Evolutionary conservation across 2,329 filamentous ascomycete species (phyloP), one percentile per base, ranked within the genome.

Genomic region (Sporothrix mexicana): DNA sequence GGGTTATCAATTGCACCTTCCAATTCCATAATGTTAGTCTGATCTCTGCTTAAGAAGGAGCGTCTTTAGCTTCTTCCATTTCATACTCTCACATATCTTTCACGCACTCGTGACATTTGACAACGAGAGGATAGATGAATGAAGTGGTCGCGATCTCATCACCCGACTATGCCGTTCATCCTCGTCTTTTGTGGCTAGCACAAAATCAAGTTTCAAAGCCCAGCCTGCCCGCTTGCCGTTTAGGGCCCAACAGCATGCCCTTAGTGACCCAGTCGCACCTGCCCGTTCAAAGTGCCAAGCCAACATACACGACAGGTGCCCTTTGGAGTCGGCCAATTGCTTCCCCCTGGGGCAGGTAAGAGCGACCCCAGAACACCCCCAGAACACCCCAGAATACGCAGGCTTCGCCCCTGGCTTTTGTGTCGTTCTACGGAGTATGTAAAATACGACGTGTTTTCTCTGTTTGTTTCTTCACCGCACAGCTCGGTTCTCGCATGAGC

Each of bases 301-400:
- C 41, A 64, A 20, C 17, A 64, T 6, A 64, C 59, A 7, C n/a
- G 59, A 64, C 59, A 45, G 30, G 59, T 36, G 59, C 59, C 59
- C 13, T 61, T 62, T 62, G 36, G 20, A 55, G 51, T 25, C 51
- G 20, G 10, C 15, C 10, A 36, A 36, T 36, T 36, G 30, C 30
- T 61, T 41, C 17, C 36, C 36, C 36, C 36, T 62, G 59, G 36
- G 59, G 59, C 59, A 62, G 17, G 36, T 62, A n/a, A 17, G 15
- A 43, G 2, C 57, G 25, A 41, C 30, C 30, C 57, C 57, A 41
- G 59, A 43, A 20, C n/a, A 2, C 15, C 30, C 59, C 59, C 59
- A 62, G 59, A 62, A 20, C 57, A 62, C 59, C 36, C 59, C 36
- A 64, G 59, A 64, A 64, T 43, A 43, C 20, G 36, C 36, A n/a